Evolutionary conservation across 805 yeast genomes (phyloP), one percentile per base, ranked within the genome.

Genomic region (Lipomyces sp.): DNA sequence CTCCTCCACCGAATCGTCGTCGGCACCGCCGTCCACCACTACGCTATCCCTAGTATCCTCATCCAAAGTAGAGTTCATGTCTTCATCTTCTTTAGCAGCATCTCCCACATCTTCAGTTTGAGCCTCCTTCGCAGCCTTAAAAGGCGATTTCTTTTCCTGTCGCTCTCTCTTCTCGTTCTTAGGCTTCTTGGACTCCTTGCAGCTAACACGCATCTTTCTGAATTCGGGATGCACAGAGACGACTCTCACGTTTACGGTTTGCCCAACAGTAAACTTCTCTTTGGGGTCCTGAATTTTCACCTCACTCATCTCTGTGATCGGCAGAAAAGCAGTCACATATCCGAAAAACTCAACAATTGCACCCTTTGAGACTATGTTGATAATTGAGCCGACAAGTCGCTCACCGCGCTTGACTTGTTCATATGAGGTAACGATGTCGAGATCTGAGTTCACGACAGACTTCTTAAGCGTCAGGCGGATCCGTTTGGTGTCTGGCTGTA

Each of bases 271-370:
- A 72, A 94, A 83, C 77, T 88, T 89, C 71, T 92, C 94, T 71
- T 84, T 85, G 24, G 97, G 92, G 63, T 86, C 85, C 60, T 82
- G 83, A 51, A 93, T 95, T 76, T 85, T 90, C 0, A 97, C 87
- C 78, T 95, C 98, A 62, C 96, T 89, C 73, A 95, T 90, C 80
- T 95, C 98, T 63, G 88, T 81, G 70, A 87, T 86, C 37, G 99
- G 98, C 67, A 95, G 80, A 76, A 86, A 93, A 0, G 92, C 99
- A 71, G 83, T 85, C 54, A 90, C 77, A 62, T 83, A 82, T 63
- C 95, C 96, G 74, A 91, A 93, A 75, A 95, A 92, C 15, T 92
- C 85, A 5, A 95, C 86, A 55, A 92, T 80, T 57, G 90, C 96
- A 73, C 99, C 99, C 65, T 84, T 82, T 65, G 88, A 87, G 59